Conservation (phyloP, 2,329 filamentous ascomycete genomes). For the Chrysoporthe puriensis region DNA sequence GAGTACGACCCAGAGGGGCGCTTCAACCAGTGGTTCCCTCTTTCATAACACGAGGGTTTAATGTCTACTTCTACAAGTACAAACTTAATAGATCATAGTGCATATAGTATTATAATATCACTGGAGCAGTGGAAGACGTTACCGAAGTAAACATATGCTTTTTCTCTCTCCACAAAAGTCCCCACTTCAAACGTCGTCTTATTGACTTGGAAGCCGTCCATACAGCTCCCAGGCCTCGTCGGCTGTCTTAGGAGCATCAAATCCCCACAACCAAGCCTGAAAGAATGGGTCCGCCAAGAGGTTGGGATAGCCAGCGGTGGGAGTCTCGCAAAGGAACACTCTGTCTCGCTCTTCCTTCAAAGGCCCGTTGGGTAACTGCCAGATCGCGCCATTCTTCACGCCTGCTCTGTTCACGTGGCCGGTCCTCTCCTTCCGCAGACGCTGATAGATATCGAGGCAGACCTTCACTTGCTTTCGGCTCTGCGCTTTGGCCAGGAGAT, state of each 20-base stretch:
- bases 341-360: conserved; percentile 31
- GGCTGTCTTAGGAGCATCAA: conserved; percentile 27
- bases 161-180: too few relatives aligned
- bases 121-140: not conserved
- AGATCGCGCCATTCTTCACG: conserved; percentile 29
- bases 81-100: not conserved
- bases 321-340: conserved; percentile 28
- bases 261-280: conserved; percentile 33
- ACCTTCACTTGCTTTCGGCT: conserved; percentile 17
- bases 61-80: not conserved
- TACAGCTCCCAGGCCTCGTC: conserved; percentile 28
- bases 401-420: conserved; percentile 30
- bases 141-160: not conserved
- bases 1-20: conserved; percentile 50
- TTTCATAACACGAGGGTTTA: not conserved
- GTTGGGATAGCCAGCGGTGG: conserved; percentile 32
- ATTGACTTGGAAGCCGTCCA: conserved; percentile 24
- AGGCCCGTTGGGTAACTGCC: conserved; percentile 32
- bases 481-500: conserved; percentile 28
- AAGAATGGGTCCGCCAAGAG: conserved; percentile 33
- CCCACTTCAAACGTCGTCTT: not conserved
- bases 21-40: conserved; percentile 38
- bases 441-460: conserved; percentile 29
- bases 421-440: conserved; percentile 31
- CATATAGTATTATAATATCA: not conserved